Base-by-base conservation (phyloP, 805 yeast species). In the Lipomyces anomalus region DNA sequence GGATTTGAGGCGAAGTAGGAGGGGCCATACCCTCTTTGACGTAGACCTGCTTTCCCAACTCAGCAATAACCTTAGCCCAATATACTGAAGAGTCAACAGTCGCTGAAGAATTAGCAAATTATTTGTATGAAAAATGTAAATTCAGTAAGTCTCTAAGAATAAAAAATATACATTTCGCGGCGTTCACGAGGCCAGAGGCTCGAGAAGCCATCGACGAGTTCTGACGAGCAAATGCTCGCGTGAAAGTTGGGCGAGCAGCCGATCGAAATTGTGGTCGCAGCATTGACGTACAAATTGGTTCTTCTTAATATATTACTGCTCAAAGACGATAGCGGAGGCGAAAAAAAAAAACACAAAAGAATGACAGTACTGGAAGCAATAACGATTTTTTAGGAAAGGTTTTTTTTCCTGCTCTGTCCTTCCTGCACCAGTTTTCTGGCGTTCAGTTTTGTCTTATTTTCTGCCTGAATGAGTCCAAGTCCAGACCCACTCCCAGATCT, bases 1-100 rank as follows among this genome's bases (percentile, higher is more conserved):
- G 81, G 72, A 90, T 74, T 66, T 87, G 87, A 46, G 77, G 75
- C 51, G 74, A 60, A 35, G 86, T 65, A 60, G 98, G 98, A 54
- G 97, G 97, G 52, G 94, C 85, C 59, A 92, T 72, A 55, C 88
- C 95, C 73, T 92, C 98, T 69, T 84, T 84, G 63, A 80, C 70
- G 78, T 90, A 92, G 52, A 92, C 84, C 67, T 79, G 76, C 69
- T 84, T 84, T 50, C 75, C 79, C 58, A 79, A 64, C 66, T 79
- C 84, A 52, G 73, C 79, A 44, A 70, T 63, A 50, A 80, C 85
- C 70, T 79, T 79, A 58, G 68, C 46, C 84, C 92, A 92, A 83
- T 86, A 92, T 48, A 85, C 66, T 47, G 89, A 73, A 52, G 72
- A 59, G 69, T 81, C 76, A 56, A 73, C 64, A 47, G 36, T 18